Conservation (phyloP, 345 rosid genomes). For the Brassica napus region Da-Ae NC_063436.1:29432001-29432500, state of each 20-base stretch:
- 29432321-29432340: slow-evolving; percentile 5
- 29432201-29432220: slow-evolving; percentile 33
- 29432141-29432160: slow-evolving; percentile 13
- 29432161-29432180: slow-evolving; percentile 33
- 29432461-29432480: neutral
- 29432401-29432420: neutral
- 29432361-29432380: neutral
- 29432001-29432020: neutral
- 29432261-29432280: slow-evolving; percentile 22
- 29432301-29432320: neutral
- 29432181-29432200: slow-evolving; percentile 8
- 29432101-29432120: slow-evolving; percentile 21
- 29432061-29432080: slow-evolving; percentile 1
- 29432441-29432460: neutral
- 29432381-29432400: neutral
- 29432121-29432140: slow-evolving; percentile 5
- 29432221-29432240: slow-evolving; percentile 17
- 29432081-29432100: slow-evolving; percentile 21
- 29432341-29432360: neutral
- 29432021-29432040: neutral
- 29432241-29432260: neutral
- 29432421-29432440: neutral
- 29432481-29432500: neutral
- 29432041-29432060: slow-evolving; percentile 10
- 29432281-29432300: neutral